These are phyloP conservation scores for Cryptomeria japonica DNA, from an alignment of 75 land plant genomes.

Conservation along the genomic window DNA sequence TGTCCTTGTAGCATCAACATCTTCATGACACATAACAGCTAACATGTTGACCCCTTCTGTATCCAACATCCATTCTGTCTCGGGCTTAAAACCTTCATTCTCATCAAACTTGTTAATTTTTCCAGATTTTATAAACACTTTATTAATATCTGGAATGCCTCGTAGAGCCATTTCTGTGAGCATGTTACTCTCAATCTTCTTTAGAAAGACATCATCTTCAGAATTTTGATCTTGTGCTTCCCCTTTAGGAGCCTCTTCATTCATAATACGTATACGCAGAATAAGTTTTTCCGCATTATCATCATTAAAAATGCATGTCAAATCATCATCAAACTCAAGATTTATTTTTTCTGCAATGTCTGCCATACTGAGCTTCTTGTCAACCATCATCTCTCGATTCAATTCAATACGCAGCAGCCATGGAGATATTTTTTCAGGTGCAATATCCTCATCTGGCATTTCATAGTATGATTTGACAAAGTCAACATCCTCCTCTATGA, in stretches of 20 bases:
- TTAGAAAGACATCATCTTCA: slow-evolving; percentile 95
- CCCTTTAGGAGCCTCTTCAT: slow-evolving; percentile 94
- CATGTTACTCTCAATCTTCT: slow-evolving; percentile 97
- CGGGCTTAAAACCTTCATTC: slow-evolving; percentile 78
- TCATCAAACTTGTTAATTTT: slow-evolving; percentile 84
- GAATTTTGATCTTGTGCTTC: slow-evolving; percentile 76
- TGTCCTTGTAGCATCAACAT: slow-evolving; percentile 90
- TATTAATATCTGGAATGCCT: slow-evolving; percentile 95
- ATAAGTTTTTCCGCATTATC: slow-evolving; percentile 97
- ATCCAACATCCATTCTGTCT: slow-evolving; percentile 94
- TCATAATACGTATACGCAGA: slow-evolving; percentile 91
- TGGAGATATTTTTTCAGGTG: slow-evolving; percentile 94
- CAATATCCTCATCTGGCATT: slow-evolving; percentile 95
- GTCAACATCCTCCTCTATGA: slow-evolving; percentile 95
- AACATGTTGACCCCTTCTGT: slow-evolving; percentile 98
- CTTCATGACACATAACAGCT: slow-evolving; percentile 93
- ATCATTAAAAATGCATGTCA: slow-evolving; percentile 98
- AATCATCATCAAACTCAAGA: slow-evolving; percentile 93
- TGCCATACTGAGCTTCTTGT: slow-evolving; percentile 97
- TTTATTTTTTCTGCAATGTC: slow-evolving; percentile 98
- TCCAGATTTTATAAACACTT: slow-evolving; percentile 82
- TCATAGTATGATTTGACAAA: slow-evolving; percentile 95
- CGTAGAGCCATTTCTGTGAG: slow-evolving; percentile 94
- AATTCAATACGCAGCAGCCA: slow-evolving; percentile 97
- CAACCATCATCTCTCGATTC: slow-evolving; percentile 99